Base-by-base conservation (phyloP, 2,329 filamentous ascomycete species). In the Paracoccidioides brasiliensis region DNA sequence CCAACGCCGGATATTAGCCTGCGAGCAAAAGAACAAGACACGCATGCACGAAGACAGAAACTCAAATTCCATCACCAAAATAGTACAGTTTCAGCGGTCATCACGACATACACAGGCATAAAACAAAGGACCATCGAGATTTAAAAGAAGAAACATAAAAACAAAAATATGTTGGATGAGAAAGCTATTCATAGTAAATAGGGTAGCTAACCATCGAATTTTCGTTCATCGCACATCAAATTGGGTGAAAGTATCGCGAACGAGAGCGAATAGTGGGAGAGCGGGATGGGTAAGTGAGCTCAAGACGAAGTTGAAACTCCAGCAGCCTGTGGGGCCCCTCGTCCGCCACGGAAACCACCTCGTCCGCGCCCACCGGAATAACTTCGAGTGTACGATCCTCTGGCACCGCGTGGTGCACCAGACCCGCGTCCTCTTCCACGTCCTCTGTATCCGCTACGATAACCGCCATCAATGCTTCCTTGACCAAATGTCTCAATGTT, bases 401-500 rank as follows among this genome's bases (percentile, higher is more conserved):
- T 67, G 10, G 15, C 46, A 45, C 77, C 77, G 57, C 79, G 74
- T n/a, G 44, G 30, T 37, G 60, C 60, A 30, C 70, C 69, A 49
- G 74, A 71, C 22, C 78, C 76, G 58, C 76, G 69, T 38, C 78
- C 78, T 53, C 78, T 74, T 32, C 85, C 84, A 51, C 86, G 80
- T 28, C 88, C 87, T 56, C 90, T 83, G 40, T 87, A 87, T 45
- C 89, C 81, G 35, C 89, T 88, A 53, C 90, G 84, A 71, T 84
- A 93, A 60, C 87, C 85, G 54, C 83, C 82, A 58, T 98, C 93
- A 28, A 98, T 90, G 63, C 90, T 96, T 54, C 90, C 90, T 70
- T 97, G 90, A 7, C 93, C 93, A 63, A 98, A 98, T 0, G 93
- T 98, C 74, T 98, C 93, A 67, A 98, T 87, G 69, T 97, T 97